Percentiles rank a stretch among this genome's conserved stretches.
Evolutionary conservation across 306 rosid species (phyloP).

Genomic region (Cucurbita maxima): DNA sequence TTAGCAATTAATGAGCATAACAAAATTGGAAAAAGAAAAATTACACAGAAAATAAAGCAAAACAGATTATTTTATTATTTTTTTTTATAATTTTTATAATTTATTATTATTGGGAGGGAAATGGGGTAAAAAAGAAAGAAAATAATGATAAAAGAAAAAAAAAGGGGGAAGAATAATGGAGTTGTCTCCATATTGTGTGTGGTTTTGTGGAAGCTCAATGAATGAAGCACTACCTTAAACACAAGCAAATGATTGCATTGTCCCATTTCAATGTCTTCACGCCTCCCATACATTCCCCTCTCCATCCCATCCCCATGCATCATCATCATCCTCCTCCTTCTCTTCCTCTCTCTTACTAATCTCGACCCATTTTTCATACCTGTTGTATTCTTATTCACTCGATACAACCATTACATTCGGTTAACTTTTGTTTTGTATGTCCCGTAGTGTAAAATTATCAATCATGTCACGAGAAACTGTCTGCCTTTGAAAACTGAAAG

Average conservation of each 20-base stretch:
- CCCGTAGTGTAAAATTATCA: too few species aligned
- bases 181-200: not conserved
- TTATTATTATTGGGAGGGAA: not conserved
- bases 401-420: too few species aligned
- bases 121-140: not conserved
- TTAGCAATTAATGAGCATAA: too few species aligned
- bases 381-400: too few species aligned
- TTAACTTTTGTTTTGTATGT: too few species aligned
- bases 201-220: not conserved
- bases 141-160: not conserved
- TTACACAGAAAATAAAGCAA: not conserved
- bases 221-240: conserved; percentile 9
- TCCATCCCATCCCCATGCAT: conserved; percentile 2
- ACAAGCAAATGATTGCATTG: conserved; percentile 7
- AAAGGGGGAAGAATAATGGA: not conserved
- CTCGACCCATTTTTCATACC: not conserved
- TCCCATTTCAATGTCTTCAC: conserved; percentile 7
- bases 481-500: too few species aligned
- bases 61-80: too few species aligned
- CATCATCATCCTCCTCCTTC: not conserved
- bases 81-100: too few species aligned
- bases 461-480: too few species aligned
- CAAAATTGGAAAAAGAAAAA: too few species aligned
- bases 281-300: not conserved
- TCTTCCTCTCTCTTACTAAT: not conserved